Base-by-base conservation (phyloP, 2,329 filamentous ascomycete species). In the Alternaria gaisen region DNA sequence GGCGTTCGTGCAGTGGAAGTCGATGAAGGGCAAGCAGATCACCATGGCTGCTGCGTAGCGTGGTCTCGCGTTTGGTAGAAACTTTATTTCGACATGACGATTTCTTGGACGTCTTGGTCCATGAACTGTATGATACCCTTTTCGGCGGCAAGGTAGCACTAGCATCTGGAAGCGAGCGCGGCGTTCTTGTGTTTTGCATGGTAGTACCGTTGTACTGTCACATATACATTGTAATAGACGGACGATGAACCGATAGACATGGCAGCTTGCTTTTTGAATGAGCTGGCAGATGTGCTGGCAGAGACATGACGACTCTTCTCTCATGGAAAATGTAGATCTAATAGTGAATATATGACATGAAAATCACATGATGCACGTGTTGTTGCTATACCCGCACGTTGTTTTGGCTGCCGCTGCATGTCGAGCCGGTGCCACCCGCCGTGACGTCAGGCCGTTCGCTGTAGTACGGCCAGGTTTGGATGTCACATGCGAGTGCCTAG, bases 1-100 rank as follows among this genome's bases (percentile, higher is more conserved):
- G 0, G 68, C 83, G 1, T 78, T 80, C 7, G 84, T 91, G 66
- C 85, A 91, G 78, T 91, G 88, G 88, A 85, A 82, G 73, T 88
- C 81, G 65, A 87, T 91, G 70, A 91, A 91, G 81, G 87, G 86
- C 69, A 80, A 81, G 72, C 79, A 81, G 66, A 77, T 82, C 51
- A 74, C 79, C 65, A 76, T 77, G 75, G 68, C 63, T 42, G 74
- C 72, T 40, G 74, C 74, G 26, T 77, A 66, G 38, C 11, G 32
- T 6, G 12, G 32, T 36, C 14, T 36, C 2, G 14, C 32, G 3
- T 36, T 8, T 14, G 5, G 16, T 12, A 14, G 5, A 6, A 16
- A 16, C 32, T 36, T 6, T 36, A 36, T 43, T 56, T 42, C 36
- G 16, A 51, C 44, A 10, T 22, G 9, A 36, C n/a, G 43, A 32